Evolutionary conservation across 2,329 filamentous ascomycete genomes (phyloP).

Genomic region (Ceratocystis papillata): DNA sequence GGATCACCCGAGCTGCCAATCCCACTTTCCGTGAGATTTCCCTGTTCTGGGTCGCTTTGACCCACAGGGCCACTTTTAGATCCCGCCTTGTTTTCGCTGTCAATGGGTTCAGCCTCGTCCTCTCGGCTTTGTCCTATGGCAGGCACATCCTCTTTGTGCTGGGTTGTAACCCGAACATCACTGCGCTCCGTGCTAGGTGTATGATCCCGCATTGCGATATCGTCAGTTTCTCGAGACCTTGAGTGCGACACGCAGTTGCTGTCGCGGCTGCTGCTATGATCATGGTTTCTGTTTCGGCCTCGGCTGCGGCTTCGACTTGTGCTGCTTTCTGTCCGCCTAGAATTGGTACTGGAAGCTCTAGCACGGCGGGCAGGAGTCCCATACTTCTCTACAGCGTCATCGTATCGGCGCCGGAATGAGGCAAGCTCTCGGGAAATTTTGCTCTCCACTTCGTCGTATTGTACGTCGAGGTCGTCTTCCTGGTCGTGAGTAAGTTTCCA

Average conservation of each 20-base stretch:
- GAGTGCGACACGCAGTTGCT: not conserved
- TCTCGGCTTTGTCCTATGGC: not conserved
- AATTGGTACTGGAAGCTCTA: not conserved
- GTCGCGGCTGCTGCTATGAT: not conserved
- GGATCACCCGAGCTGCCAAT: not conserved
- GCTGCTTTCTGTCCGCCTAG: slow-evolving; percentile 19
- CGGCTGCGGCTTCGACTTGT: slow-evolving; percentile 15
- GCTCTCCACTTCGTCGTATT: slow-evolving; percentile 55
- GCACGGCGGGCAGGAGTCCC: slow-evolving; percentile 25
- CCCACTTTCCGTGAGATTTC: not conserved
- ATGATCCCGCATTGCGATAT: not conserved
- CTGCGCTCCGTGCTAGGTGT: not conserved
- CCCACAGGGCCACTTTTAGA: not conserved
- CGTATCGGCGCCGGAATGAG: slow-evolving; percentile 47
- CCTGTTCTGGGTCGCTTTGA: not conserved
- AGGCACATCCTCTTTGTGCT: not conserved
- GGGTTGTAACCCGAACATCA: no score
- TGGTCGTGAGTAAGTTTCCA: slow-evolving; percentile 63
- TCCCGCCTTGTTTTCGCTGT: not conserved
- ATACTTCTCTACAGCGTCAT: slow-evolving; percentile 31
- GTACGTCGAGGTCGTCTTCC: slow-evolving; percentile 57
- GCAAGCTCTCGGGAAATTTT: slow-evolving; percentile 53
- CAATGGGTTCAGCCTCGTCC: not conserved
- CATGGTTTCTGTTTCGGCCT: slow-evolving; percentile 10
- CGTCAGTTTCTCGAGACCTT: not conserved